phyloP scores from a whole-genome alignment of 345 rosid species.

The Raphanus sativus region DNA sequence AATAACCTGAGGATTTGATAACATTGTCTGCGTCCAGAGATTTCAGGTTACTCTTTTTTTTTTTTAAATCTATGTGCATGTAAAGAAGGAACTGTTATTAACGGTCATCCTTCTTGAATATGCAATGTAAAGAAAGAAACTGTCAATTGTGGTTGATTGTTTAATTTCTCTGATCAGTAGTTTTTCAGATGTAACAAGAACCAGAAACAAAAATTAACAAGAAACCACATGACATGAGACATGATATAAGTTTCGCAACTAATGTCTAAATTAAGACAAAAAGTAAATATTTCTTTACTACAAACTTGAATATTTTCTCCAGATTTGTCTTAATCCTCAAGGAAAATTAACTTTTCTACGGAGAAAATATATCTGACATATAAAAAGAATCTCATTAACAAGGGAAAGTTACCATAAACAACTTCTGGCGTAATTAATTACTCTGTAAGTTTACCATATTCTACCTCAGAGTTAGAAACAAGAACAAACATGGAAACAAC shows the following conservation, averaged over 20 bases:
- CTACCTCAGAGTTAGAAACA: not conserved
- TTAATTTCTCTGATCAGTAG: slow-evolving; percentile 14
- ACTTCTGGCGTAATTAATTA: slow-evolving; percentile 14
- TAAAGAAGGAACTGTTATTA: slow-evolving; percentile 6
- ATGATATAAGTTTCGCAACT: slow-evolving; percentile 6
- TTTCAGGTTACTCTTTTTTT: not conserved
- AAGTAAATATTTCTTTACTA: not conserved
- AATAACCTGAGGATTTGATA: slow-evolving; percentile 63
- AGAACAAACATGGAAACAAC: slow-evolving; percentile 12
- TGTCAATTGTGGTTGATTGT: slow-evolving; percentile 26
- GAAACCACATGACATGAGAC: slow-evolving; percentile 31
- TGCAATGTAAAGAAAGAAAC: not conserved
- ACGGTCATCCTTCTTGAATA: not conserved
- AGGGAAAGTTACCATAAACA: slow-evolving; percentile 35
- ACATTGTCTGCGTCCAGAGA: slow-evolving; percentile 31
- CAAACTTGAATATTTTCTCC: not conserved
- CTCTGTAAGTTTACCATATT: slow-evolving; percentile 28
- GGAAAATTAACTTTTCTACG: slow-evolving; percentile 3
- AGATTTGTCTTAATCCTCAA: slow-evolving; percentile 1
- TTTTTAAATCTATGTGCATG: not conserved
- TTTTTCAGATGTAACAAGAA: slow-evolving; percentile 25
- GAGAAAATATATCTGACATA: not conserved
- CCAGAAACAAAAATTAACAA: slow-evolving; percentile 21
- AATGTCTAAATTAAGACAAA: slow-evolving; percentile 33
- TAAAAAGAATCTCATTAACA: slow-evolving; percentile 8